phyloP scores from a whole-genome alignment of 78 protist genomes.

The Bigelowiella natans region DNA sequence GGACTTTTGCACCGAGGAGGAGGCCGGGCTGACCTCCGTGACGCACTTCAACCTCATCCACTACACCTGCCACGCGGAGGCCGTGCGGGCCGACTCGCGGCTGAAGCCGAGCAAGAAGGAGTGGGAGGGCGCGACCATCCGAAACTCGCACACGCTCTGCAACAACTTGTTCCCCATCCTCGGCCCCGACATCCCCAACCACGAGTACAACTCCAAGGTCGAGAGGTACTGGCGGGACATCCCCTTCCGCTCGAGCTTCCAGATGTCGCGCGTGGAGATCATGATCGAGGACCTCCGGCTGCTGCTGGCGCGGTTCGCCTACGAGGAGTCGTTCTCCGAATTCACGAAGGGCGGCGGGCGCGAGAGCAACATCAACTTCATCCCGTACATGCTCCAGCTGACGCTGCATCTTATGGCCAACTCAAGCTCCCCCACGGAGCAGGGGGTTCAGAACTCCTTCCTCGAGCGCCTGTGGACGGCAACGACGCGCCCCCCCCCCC shows the following conservation, averaged over 20 bases:
- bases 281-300: slow-evolving; percentile 9
- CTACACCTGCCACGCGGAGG: slow-evolving; percentile 63
- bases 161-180: slow-evolving; percentile 59
- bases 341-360: slow-evolving; percentile 7
- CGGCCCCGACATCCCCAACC: not conserved
- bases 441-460: too few relatives aligned
- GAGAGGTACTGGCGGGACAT: not conserved
- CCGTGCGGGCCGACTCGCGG: slow-evolving; percentile 47
- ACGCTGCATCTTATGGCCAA: not conserved
- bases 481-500: too few relatives aligned
- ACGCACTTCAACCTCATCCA: slow-evolving; percentile 68
- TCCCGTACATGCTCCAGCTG: slow-evolving; percentile 1
- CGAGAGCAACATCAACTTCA: not conserved
- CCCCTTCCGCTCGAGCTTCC: not conserved
- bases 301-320: slow-evolving; percentile 14
- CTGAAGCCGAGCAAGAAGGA: slow-evolving; percentile 39
- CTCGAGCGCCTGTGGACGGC: too few relatives aligned
- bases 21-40: slow-evolving; percentile 19
- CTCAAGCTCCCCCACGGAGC: not conserved
- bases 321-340: not conserved
- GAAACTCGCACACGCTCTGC: slow-evolving; percentile 60
- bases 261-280: not conserved
- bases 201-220: not conserved
- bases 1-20: not conserved
- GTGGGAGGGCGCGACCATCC: slow-evolving; percentile 76